Conservation (phyloP, 345 rosid species). For the Leavenworthia alabamica region DNA sequence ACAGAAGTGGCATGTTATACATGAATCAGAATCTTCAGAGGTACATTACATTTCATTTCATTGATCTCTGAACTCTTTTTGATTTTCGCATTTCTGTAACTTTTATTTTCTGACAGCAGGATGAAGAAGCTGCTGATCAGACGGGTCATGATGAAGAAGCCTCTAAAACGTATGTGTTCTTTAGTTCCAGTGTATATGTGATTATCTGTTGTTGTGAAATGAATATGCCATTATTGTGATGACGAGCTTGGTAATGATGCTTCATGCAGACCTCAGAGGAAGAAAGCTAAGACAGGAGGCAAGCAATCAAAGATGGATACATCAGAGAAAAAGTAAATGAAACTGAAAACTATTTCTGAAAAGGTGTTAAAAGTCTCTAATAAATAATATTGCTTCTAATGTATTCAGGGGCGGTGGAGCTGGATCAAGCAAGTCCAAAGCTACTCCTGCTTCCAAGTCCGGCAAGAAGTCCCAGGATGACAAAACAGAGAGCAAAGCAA, state of each 20-base stretch:
- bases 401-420: conserved; percentile 50
- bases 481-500: conserved; percentile 23
- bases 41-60: conserved; percentile 25
- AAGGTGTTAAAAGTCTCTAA: conserved; percentile 10
- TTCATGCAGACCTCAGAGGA: conserved; percentile 54
- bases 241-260: not conserved
- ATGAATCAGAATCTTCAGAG: conserved; percentile 37
- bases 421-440: conserved; percentile 58
- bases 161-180: conserved; percentile 52
- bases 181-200: not conserved
- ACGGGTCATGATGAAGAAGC: conserved; percentile 40
- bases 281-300: conserved; percentile 45
- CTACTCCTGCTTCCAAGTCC: conserved; percentile 29
- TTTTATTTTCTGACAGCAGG: conserved; percentile 42
- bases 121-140: conserved; percentile 40
- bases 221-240: conserved; percentile 1
- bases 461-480: conserved; percentile 39
- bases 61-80: not conserved
- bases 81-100: conserved; percentile 1
- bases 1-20: conserved; percentile 54
- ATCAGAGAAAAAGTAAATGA: conserved; percentile 50
- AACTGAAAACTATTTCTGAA: not conserved
- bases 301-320: conserved; percentile 44
- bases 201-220: conserved; percentile 12
- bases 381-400: not conserved